Conservation (phyloP, 805 yeast species). For the Diddensiella transvaalensis region DNA sequence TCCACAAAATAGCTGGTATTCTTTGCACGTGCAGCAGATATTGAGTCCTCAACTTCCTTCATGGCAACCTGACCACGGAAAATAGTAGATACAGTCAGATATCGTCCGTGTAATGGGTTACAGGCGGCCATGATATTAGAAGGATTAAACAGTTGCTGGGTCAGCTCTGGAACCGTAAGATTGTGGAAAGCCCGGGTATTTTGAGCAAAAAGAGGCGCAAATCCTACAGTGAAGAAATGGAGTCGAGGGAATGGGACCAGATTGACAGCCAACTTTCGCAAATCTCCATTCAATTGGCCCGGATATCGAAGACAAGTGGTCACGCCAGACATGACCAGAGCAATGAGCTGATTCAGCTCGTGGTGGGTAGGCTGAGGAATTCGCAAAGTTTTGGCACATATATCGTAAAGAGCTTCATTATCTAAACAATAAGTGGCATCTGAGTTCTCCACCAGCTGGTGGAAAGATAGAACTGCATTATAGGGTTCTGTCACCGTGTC, state of each 20-base stretch:
- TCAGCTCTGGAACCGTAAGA: slow-evolving; percentile 84
- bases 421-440: slow-evolving; percentile 95
- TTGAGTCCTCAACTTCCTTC: slow-evolving; percentile 93
- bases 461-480: slow-evolving; percentile 88
- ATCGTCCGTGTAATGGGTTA: slow-evolving; percentile 89
- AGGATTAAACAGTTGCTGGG: slow-evolving; percentile 92
- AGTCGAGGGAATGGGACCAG: slow-evolving; percentile 95
- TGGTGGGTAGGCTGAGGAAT: slow-evolving; percentile 72
- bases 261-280: slow-evolving; percentile 90
- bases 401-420: slow-evolving; percentile 89
- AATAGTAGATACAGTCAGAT: slow-evolving; percentile 89
- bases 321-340: slow-evolving; percentile 93
- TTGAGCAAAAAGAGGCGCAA: slow-evolving; percentile 83
- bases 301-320: slow-evolving; percentile 94
- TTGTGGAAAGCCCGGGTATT: slow-evolving; percentile 83
- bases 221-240: slow-evolving; percentile 94
- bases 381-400: slow-evolving; percentile 81
- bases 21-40: slow-evolving; percentile 80
- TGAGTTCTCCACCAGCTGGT: slow-evolving; percentile 86
- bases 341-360: slow-evolving; percentile 79
- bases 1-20: slow-evolving; percentile 83
- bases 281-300: slow-evolving; percentile 90
- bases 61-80: slow-evolving; percentile 92
- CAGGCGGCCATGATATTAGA: slow-evolving; percentile 95
- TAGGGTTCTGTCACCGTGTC: slow-evolving; percentile 96